Evolutionary conservation across 2,329 filamentous ascomycete genomes (phyloP).

Genomic region (Paracoccidioides brasiliensis): DNA sequence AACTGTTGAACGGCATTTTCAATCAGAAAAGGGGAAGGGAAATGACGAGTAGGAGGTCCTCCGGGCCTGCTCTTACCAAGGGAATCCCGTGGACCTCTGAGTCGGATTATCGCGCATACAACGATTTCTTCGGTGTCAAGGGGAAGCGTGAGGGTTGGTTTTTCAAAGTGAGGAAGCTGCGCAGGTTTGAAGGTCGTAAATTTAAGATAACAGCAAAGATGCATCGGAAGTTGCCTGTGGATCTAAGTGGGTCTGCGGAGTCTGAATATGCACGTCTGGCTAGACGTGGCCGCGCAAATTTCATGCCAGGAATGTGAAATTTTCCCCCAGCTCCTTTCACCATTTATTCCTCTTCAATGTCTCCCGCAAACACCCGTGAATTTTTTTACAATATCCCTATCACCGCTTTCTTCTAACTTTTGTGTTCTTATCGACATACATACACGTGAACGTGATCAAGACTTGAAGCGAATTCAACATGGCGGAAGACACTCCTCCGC

Average conservation of each 20-base stretch:
- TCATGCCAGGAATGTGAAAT: not conserved
- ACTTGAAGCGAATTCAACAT: not conserved
- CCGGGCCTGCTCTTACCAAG: not conserved
- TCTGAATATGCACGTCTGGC: not conserved
- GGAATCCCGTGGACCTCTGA: constrained; percentile 7
- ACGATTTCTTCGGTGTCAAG: constrained; percentile 6
- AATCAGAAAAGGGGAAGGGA: constrained; percentile 14
- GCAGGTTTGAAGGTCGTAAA: not conserved
- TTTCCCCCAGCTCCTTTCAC: not conserved
- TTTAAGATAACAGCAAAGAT: not conserved
- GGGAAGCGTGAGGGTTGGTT: not conserved
- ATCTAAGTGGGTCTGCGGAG: not conserved
- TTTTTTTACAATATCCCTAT: not conserved
- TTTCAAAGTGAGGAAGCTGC: not conserved
- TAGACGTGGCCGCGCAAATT: not conserved
- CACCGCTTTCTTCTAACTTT: no score
- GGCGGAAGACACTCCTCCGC: not conserved
- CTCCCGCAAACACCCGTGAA: not conserved
- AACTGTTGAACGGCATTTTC: constrained; percentile 21
- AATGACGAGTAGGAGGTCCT: not conserved
- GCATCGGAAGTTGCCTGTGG: not conserved
- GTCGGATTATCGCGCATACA: constrained; percentile 7
- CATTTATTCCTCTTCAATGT: not conserved
- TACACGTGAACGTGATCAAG: not conserved
- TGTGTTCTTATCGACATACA: not conserved